Percentiles rank a stretch among this genome's conserved stretches.
Evolutionary conservation across 2,329 filamentous ascomycete species (phyloP).

Genomic region (Penicillium paneum): DNA sequence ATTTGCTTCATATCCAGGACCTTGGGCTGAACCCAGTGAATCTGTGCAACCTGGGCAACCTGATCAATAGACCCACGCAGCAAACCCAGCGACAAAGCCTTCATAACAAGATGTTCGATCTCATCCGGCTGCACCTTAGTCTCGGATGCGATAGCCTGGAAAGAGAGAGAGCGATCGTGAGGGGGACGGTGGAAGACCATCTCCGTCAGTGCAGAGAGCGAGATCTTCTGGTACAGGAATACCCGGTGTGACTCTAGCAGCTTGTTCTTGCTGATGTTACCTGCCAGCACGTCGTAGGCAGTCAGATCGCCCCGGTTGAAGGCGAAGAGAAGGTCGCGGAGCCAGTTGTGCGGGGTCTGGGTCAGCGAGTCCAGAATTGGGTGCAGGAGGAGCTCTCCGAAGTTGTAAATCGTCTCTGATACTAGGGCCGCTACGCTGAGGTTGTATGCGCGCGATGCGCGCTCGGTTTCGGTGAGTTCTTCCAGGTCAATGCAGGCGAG

Average conservation of each 20-base stretch:
- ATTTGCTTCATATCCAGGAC: constrained; percentile 95
- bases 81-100: constrained; percentile 90
- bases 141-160: constrained; percentile 80
- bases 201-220: constrained; percentile 91
- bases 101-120: constrained; percentile 98
- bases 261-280: constrained; percentile 74
- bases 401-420: constrained; percentile 97
- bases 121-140: constrained; percentile 88
- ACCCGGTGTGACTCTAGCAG: constrained; percentile 75
- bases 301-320: constrained; percentile 94
- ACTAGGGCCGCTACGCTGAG: constrained; percentile 88
- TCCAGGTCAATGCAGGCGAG: constrained; percentile 89
- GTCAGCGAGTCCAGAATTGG: constrained; percentile 85
- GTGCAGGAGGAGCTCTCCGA: constrained; percentile 95
- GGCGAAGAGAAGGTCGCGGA: constrained; percentile 91
- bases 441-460: constrained; percentile 81
- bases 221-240: constrained; percentile 96
- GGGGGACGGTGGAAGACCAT: constrained; percentile 93
- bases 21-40: constrained; percentile 99
- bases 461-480: constrained; percentile 69
- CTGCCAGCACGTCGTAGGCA: constrained; percentile 78
- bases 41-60: constrained; percentile 87
- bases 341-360: constrained; percentile 75
- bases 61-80: constrained; percentile 93
- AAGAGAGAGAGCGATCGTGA: constrained; percentile 92